A percentile compares a stretch with the other conserved stretches of the same genome.
Conservation (phyloP, 495 filamentous ascomycete species). For the Neurospora sp. region DNA sequence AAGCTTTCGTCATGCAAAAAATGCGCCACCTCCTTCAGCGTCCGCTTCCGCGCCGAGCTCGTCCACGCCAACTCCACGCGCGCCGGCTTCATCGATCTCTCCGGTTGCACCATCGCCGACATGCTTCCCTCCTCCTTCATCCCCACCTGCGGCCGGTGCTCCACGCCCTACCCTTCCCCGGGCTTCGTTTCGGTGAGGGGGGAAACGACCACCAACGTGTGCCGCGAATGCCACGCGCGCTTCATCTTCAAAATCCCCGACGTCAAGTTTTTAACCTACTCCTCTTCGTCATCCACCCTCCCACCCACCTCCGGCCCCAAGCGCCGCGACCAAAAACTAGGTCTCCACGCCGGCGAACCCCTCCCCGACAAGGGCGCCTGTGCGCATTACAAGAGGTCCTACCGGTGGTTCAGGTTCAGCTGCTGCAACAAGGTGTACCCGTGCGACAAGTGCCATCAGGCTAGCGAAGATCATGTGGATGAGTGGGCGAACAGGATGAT, state of each 20-base stretch:
- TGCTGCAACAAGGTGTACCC: conserved; percentile 52
- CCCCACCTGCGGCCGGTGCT: conserved; percentile 75
- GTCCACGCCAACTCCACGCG: conserved; percentile 68
- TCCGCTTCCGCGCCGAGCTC: conserved; percentile 62
- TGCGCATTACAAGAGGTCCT: conserved; percentile 66
- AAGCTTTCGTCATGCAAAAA: conserved; percentile 57
- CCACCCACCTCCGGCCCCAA: conserved; percentile 32
- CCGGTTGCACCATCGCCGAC: conserved; percentile 67
- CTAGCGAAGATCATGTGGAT: conserved; percentile 55
- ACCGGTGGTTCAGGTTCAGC: conserved; percentile 74
- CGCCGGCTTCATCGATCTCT: conserved; percentile 74
- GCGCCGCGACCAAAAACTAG: conserved; percentile 61
- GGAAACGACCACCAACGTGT: conserved; percentile 66
- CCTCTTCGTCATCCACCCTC: conserved; percentile 35
- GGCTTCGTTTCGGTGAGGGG: conserved; percentile 64
- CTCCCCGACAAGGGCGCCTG: conserved; percentile 68
- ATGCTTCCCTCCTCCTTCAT: conserved; percentile 72
- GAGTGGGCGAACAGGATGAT: conserved; percentile 88
- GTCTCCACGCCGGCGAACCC: conserved; percentile 69
- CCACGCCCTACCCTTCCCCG: conserved; percentile 44
- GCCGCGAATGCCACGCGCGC: conserved; percentile 70
- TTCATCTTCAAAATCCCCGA: conserved; percentile 78
- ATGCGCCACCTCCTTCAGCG: conserved; percentile 57
- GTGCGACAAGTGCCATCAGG: conserved; percentile 82
- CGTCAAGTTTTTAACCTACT: conserved; percentile 66